Conservation (phyloP, 345 rosid species). For the Cardiospermum halicacabum region DNA sequence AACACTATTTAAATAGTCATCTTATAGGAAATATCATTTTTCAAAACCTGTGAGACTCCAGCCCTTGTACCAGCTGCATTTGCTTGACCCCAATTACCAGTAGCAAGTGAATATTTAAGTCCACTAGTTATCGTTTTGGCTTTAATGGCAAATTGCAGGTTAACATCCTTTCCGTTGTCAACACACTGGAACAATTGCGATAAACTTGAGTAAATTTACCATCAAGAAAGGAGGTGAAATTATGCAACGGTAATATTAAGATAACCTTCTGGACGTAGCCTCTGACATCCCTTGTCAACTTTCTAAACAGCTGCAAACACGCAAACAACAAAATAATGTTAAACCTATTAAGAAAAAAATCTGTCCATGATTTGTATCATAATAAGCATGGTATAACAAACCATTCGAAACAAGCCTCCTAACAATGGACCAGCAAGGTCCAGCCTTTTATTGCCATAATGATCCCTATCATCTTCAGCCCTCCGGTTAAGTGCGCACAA, state of each 20-base stretch:
- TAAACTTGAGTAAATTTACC: slow-evolving; percentile 13
- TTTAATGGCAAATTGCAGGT: slow-evolving; percentile 91
- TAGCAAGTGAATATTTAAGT: slow-evolving; percentile 93
- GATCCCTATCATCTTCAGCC: slow-evolving; percentile 98
- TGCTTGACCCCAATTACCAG: slow-evolving; percentile 99
- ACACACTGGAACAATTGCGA: slow-evolving; percentile 59
- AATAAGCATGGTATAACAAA: slow-evolving; percentile 24
- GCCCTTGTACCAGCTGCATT: slow-evolving; percentile 99
- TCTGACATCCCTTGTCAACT: slow-evolving; percentile 91
- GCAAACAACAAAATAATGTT: slow-evolving; percentile 12
- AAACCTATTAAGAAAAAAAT: neutral
- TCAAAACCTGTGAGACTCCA: slow-evolving; percentile 93
- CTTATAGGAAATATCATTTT: slow-evolving; percentile 2
- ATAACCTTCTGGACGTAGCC: slow-evolving; percentile 93
- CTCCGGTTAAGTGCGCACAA: slow-evolving; percentile 91
- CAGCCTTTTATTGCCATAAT: slow-evolving; percentile 98
- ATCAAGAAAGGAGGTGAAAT: neutral
- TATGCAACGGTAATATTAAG: slow-evolving; percentile 12
- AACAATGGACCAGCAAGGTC: slow-evolving; percentile 99
- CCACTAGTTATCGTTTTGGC: slow-evolving; percentile 99
- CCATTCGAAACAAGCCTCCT: slow-evolving; percentile 97
- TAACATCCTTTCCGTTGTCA: slow-evolving; percentile 95
- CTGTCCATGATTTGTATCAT: neutral
- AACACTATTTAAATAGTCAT: neutral
- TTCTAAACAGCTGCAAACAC: slow-evolving; percentile 77